Evolutionary conservation across 208 protist genomes (phyloP), one percentile per base, ranked within the genome.

Genomic region (Trichomonas gallinae): DNA sequence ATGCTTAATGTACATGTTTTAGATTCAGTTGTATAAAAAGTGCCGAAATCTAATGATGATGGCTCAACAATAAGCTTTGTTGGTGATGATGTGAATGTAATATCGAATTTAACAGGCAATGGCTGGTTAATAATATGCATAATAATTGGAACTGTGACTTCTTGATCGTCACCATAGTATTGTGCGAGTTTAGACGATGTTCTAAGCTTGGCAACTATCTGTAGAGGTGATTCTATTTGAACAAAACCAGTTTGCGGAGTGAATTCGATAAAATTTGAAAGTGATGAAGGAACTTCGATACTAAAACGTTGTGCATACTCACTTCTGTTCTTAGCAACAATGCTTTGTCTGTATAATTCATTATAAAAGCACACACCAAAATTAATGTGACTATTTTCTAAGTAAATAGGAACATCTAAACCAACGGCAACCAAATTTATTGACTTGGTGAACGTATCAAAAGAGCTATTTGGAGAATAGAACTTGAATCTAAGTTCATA

Each of bases 331-430:
- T 93, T 38, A 1, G 87, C 87, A 38, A 93, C 38, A 17, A 93
- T 17, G n/a, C 40, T 51, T 51, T 13, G 13, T 36, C 87, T 8
- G 46, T 93, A 93, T 51, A 93, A 38, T 51, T 93, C 87, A 38
- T 93, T 93, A 51, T 93, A 93, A 51, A 42, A 51, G 51, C 87
- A 93, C 34, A 93, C 87, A 26, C 87, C 87, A 36, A 93, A 93
- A 38, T 93, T 44, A 38, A 93, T 34, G n/a, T 93, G 23, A 38
- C 45, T 42, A 4, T 48, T 38, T 93, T 93, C 87, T 51, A 93
- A 36, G 38, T 48, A 93, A 26, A 93, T 51, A 38, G 87, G 87
- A 34, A 93, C 87, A 93, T 93, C 87, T 17, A 40, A 23, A 17
- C 87, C 40, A 17, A 31, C 31, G 0, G 40, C 87, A 36, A 49